Base-by-base conservation (phyloP, 306 rosid genomes). In the Prunus armeniaca region DNA sequence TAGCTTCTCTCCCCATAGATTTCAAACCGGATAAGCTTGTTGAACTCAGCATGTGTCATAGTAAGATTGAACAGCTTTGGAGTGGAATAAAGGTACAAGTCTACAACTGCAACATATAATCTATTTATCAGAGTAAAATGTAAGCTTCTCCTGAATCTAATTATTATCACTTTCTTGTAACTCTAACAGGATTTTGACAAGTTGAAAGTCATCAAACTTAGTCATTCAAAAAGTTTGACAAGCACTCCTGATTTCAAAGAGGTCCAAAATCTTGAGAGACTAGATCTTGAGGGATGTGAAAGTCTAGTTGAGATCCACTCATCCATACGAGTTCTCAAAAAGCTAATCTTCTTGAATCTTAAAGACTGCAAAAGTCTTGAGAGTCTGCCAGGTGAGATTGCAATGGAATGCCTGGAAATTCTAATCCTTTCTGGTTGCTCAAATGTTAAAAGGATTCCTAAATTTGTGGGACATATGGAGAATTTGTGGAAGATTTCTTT, bases 381-480 rank as follows among this genome's bases (percentile, higher is more conserved):
- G 13, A 50, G 30, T 63, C 38, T 71, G 38, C 82, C 82, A 4
- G 1, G 19, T 4, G 6, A 22, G 1, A 32, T 78, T 32, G 67
- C 49, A n/a, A 50, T 71, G 24, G 75, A 63, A 12, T 22, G 1
- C 22, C 81, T 78, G 50, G 28, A 49, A 50, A n/a, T 51, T 14
- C 50, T 78, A 2, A 38, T 70, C 62, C 77, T 78, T 45, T 71
- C 76, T 70, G 65, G 81, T 7, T 78, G 81, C 57, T 63, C 71
- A 22, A 61, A 15, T 2, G 2, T 78, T 7, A 78, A 62, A 18
- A 71, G 62, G 12, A 6, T 69, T 14, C 81, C 81, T 0, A 46
- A 78, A 30, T 69, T 77, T 47, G 52, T 19, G 2, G 76, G 68
- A 18, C 49, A 49, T 65, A 69, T 65, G 55, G 19, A 69, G 3